These are phyloP conservation scores for Botryotinia calthae DNA, from an alignment of 2,329 filamentous ascomycete species.

Conservation along the genomic window DNA sequence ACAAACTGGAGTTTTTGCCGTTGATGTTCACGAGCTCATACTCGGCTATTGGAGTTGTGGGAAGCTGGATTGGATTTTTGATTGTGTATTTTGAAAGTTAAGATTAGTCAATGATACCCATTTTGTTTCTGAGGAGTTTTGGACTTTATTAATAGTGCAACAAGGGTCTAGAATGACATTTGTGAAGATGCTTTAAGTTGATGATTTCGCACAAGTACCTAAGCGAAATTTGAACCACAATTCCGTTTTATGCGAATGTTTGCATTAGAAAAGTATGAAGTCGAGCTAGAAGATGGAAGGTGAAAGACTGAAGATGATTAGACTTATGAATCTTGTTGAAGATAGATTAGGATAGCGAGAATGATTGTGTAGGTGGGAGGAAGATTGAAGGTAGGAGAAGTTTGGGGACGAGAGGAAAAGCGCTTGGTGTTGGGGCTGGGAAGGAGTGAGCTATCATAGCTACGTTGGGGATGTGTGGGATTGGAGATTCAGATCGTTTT, in stretches of 20 bases:
- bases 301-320: not conserved
- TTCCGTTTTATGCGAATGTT: not conserved
- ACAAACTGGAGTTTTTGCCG: slow-evolving; percentile 82
- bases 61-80: slow-evolving; percentile 92
- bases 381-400: not conserved
- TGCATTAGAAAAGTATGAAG: not conserved
- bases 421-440: not conserved
- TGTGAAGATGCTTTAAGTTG: not conserved
- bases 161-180: not conserved
- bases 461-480: not conserved
- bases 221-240: not conserved
- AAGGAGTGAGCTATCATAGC: not conserved
- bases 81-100: slow-evolving; percentile 74
- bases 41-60: slow-evolving; percentile 88
- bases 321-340: not conserved
- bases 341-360: not conserved
- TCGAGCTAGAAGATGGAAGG: not conserved
- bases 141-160: not conserved
- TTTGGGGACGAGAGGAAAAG: not conserved
- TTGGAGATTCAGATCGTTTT: not conserved
- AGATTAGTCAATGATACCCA: slow-evolving; percentile 26
- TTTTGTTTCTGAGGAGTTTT: slow-evolving; percentile 11
- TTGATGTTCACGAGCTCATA: slow-evolving; percentile 98
- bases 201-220: not conserved
- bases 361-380: not conserved